phyloP scores from a whole-genome alignment of 2,329 filamentous ascomycete species.

The Simplicillium aogashimaense region DNA sequence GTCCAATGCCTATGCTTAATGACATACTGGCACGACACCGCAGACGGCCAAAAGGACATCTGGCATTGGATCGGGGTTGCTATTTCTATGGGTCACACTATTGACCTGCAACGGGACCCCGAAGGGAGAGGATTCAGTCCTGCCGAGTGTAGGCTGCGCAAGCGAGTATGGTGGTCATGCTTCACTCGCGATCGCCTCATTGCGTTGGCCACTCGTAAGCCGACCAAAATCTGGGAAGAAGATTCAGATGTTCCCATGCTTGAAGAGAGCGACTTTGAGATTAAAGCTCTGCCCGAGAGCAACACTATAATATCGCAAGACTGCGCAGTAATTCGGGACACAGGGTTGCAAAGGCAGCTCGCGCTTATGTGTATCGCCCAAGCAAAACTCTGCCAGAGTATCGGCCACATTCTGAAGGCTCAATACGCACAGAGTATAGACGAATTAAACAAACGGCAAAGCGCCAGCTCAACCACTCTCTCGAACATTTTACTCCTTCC shows the following conservation, averaged over 20 bases:
- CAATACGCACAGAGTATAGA: conserved; percentile 53
- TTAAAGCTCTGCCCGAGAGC: conserved; percentile 27
- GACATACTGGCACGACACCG: conserved; percentile 62
- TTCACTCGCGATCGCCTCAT: conserved; percentile 60
- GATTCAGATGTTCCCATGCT: conserved; percentile 61
- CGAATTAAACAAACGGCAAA: conserved; percentile 57
- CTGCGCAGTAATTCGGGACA: conserved; percentile 1
- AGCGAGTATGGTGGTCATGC: conserved; percentile 62
- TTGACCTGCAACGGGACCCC: conserved; percentile 57
- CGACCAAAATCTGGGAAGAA: conserved; percentile 55
- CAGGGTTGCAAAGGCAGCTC: conserved; percentile 40
- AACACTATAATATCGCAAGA: not conserved
- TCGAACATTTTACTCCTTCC: not conserved
- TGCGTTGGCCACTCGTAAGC: conserved; percentile 56
- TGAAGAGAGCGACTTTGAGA: conserved; percentile 53
- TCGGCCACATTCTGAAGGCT: conserved; percentile 54
- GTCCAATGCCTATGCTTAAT: conserved; percentile 56
- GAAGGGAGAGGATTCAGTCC: conserved; percentile 48
- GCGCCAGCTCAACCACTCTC: conserved; percentile 38
- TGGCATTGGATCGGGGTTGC: conserved; percentile 67
- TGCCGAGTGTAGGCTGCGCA: conserved; percentile 51
- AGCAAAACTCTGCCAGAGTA: conserved; percentile 54
- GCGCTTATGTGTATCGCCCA: conserved; percentile 54
- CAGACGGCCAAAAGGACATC: conserved; percentile 61
- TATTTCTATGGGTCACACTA: conserved; percentile 57